These are phyloP conservation scores for Tricholoma matsutake DNA, from an alignment of 768 basidiomycete genomes.

Conservation along the genomic window DNA sequence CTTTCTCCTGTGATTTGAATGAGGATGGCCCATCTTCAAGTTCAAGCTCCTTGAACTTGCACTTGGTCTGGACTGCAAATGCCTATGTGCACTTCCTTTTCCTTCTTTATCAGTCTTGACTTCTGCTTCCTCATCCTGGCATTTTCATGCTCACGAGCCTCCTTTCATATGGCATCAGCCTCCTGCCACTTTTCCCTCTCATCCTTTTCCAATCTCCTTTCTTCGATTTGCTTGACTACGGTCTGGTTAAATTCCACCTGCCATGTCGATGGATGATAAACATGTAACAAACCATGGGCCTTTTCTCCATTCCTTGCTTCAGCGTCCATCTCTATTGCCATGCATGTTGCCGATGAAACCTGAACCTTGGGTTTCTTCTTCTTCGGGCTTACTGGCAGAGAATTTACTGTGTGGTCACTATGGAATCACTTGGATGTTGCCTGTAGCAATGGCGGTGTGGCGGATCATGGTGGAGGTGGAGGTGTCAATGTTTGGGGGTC, in stretches of 20 bases:
- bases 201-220: neutral
- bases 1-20: too few relatives aligned
- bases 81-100: neutral
- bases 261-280: neutral
- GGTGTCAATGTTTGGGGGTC: neutral
- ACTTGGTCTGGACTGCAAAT: too few relatives aligned
- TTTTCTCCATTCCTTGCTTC: neutral
- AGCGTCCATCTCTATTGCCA: neutral
- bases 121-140: constrained; percentile 8
- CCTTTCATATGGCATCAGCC: neutral
- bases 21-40: too few relatives aligned
- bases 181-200: neutral
- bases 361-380: neutral
- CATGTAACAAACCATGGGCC: neutral
- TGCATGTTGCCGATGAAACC: neutral
- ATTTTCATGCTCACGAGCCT: neutral
- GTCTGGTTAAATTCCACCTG: neutral
- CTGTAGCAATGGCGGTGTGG: neutral
- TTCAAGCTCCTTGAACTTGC: too few relatives aligned
- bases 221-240: neutral
- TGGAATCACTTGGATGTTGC: neutral
- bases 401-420: too few relatives aligned
- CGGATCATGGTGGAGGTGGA: neutral
- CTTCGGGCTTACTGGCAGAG: neutral
- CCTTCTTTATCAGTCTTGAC: constrained; percentile 12